Evolutionary conservation across 2,329 filamentous ascomycete genomes (phyloP), one percentile per base, ranked within the genome.

Genomic region (Pseudonectria foliicola): DNA sequence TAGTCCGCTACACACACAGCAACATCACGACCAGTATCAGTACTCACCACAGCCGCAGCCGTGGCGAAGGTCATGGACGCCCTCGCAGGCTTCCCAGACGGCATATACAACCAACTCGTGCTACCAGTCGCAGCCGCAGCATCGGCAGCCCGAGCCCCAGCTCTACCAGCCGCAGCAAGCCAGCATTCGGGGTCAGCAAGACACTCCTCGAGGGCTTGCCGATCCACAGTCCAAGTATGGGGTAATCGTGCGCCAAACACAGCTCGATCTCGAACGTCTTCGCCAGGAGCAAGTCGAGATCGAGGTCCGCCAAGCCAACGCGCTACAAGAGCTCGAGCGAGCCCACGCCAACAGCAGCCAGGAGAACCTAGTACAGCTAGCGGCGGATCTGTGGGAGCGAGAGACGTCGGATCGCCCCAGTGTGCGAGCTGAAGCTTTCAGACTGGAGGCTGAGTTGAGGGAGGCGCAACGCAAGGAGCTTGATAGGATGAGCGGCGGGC

Each of bases 401-500:
- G 18, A 21, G 5, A 6, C 18, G 8, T 5, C 18, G 8, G 18
- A 8, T 8, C 18, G 18, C 8, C 5, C 18, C 18, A 21, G 8
- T 21, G 8, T 21, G 18, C 5, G 8, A 21, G 18, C 18, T 8
- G 42, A 48, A 6, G 18, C 18, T 6, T 46, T 52, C 15, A 33
- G 34, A 8, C 18, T 52, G 4, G 49, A 48, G 27, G 14, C 14
- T 6, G 26, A 27, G 13, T 31, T 18, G 2, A 18, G 32, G 15
- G 39, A 35, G 25, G 31, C 34, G 25, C 16, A 27, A 10, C 25
- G 25, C 25, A n/a, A 14, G 5, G 13, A 31, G 31, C 12, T 21
- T 13, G 25, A 16, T 13, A 25, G 29, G 12, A 14, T 27, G 7
- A 31, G 27, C 15, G 7, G 15, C 4, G 14, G 18, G 13, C 5